A percentile compares a stretch with the other conserved stretches of the same genome.
These are phyloP conservation scores for Metarhizium humberi DNA, from an alignment of 2,329 filamentous ascomycete species.

Conservation along the genomic window DNA sequence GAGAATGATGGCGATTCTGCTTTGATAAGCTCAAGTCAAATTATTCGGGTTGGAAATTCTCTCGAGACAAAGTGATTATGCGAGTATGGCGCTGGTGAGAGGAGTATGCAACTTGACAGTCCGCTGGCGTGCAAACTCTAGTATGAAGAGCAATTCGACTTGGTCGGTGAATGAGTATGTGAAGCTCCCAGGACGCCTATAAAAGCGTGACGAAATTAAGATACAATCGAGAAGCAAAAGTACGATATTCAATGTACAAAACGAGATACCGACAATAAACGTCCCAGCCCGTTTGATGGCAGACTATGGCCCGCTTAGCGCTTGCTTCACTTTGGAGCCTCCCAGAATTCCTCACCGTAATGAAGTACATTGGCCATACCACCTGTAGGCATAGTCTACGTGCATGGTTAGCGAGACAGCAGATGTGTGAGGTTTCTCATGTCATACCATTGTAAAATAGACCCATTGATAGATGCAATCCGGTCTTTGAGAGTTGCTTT, in stretches of 20 bases:
- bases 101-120: neutral
- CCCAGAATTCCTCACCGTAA: conserved; percentile 13
- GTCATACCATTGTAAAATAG: conserved; percentile 55
- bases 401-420: neutral
- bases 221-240: conserved; percentile 55
- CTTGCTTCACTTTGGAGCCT: neutral
- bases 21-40: neutral
- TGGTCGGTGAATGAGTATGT: conserved; percentile 61
- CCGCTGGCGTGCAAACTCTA: conserved; percentile 41
- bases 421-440: neutral
- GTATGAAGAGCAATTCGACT: conserved; percentile 69
- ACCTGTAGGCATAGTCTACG: conserved; percentile 38
- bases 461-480: conserved; percentile 58
- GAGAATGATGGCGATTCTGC: conserved; percentile 51
- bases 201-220: conserved; percentile 64
- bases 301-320: neutral
- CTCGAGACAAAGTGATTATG: conserved; percentile 24
- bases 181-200: conserved; percentile 56
- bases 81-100: conserved; percentile 19
- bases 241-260: conserved; percentile 47
- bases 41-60: conserved; percentile 11
- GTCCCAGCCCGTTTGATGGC: conserved; percentile 26
- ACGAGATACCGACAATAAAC: no score
- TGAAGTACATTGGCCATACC: conserved; percentile 47
- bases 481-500: conserved; percentile 32